Base-by-base conservation (phyloP, 169 alveolate species). In the Condylostoma magnum region DNA sequence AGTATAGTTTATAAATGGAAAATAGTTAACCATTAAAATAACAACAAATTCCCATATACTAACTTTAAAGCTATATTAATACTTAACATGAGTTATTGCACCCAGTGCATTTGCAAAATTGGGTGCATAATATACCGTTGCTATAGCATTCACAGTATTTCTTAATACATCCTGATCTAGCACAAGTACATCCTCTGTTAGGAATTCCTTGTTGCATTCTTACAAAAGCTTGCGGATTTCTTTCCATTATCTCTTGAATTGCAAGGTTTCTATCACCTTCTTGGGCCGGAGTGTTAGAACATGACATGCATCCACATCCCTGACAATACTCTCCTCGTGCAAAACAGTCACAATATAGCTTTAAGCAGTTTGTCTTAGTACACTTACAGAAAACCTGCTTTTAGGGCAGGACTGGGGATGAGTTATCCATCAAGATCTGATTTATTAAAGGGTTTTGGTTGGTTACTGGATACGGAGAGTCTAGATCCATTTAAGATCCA, bases 321-420 rank as follows among this genome's bases (percentile, higher is more conserved):
- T 70, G 58, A 68, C 97, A 92, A 60, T 80, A 85, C 47, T 75
- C 82, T 12, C 85, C 87, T 52, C 72, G 69, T 5, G 94, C 93
- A 72, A 92, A 92, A 67, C 97, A 92, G 55, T 92, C 97, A 70
- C 97, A 92, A 77, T 92, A 92, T 20, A 92, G 79, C 69, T 92
- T 92, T 34, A 92, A 69, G 54, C 97, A 92, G 67, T 86, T 89
- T 22, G 94, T 80, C 58, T 89, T 92, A 66, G 83, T 86, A 41
- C 97, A 92, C 46, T 88, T 85, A 57, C 97, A 92, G n/a, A n/a
- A n/a, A n/a, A n/a, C n/a, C n/a, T n/a, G n/a, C n/a, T n/a, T n/a
- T n/a, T n/a, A n/a, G n/a, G n/a, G n/a, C n/a, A n/a, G n/a, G n/a
- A n/a, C n/a, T n/a, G n/a, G n/a, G n/a, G n/a, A n/a, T n/a, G n/a